Base-by-base conservation (phyloP, 208 protist genomes). In the Leishmania amazonensis region DNA sequence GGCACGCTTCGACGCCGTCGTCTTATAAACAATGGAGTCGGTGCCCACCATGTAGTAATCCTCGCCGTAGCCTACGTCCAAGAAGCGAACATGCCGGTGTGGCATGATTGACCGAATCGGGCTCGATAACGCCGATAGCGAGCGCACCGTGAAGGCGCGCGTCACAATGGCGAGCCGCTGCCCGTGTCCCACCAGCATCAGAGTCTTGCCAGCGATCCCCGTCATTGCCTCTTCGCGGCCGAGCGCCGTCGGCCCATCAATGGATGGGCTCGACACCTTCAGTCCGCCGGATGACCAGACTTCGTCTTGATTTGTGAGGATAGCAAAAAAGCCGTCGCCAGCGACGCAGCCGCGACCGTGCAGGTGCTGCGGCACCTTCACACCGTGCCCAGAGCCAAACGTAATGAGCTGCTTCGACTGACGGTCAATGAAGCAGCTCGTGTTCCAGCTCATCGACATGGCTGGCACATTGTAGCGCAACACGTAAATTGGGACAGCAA, bases 21-120 rank as follows among this genome's bases (percentile, higher is more conserved):
- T 95, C 84, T 98, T 98, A 83, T 96, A 98, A 72, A 98, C 79
- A 15, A 93, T 88, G 17, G 90, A 93, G 82, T 98, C 95, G 8
- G 81, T 93, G 68, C 93, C 95, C 5, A 98, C 88, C 93, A 98
- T 96, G 83, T 94, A 96, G 86, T 91, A 95, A 79, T 98, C 95
- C 71, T 95, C 91, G 24, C 88, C 88, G 76, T 95, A 94, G 54
- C 95, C 93, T 17, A 98, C 74, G 79, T 93, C 93, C 7, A 98
- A 53, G 62, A 95, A 96, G 54, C 92, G 90, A 6, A 96, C 81
- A 38, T 90, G 91, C 4, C 95, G 90, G 1, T 87, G 87, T 0
- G 95, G 95, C n/a, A 97, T 92, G 57, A 97, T 85, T 21, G 90
- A 92, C 28, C 89, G 87, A 31, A 89, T 93, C 13, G 89, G 89